Base-by-base conservation (phyloP, 1,284 basidiomycete species). In the Ganoderma multipileum region DNA sequence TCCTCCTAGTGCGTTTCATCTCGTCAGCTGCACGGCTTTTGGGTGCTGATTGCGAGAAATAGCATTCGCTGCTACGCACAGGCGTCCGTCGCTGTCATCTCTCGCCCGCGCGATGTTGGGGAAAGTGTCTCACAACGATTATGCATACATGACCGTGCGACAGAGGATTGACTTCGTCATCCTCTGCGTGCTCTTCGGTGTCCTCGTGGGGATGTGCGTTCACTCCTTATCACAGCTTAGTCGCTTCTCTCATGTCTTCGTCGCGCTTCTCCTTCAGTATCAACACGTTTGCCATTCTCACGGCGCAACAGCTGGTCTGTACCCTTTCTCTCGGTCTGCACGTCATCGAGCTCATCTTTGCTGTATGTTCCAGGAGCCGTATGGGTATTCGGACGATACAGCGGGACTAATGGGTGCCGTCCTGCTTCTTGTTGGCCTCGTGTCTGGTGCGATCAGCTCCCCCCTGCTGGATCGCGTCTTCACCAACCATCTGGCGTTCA, bases 401-500 rank as follows among this genome's bases (percentile, higher is more conserved):
- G 84, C 89, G 33, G 93, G 93, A 9, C 81, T 93, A 41, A 82
- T 95, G 81, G 90, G 92, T 39, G 91, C 91, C 14, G 84, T 83
- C 30, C 79, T 94, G 33, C 83, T 94, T 8, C 79, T 94, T 36
- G 83, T 89, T 1, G 93, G 93, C 11, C 86, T 95, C 68, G 79
- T 91, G 4, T 85, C 87, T 18, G 90, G 93, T 0, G 80, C 89
- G 42, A 73, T 89, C 60, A 87, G 89, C 0, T 86, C 93, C 0
- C 94, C 93, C 0, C 79, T 94, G 3, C 91, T 94, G 74, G 93
- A 95, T 75, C 87, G 93, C 28, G 87, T 93, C 9, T 86, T 95
- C 68, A 93, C 92, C 1, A 84, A 88, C 70, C 88, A 88, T 71
- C 83, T 94, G 47, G 91, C 87, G 0, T 70, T 88, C 8, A 86